A percentile compares a stretch with the other conserved stretches of the same genome.
These are phyloP conservation scores for Emmonsiellopsis sp. DNA, from an alignment of 2,329 filamentous ascomycete genomes.

Conservation along the genomic window DNA sequence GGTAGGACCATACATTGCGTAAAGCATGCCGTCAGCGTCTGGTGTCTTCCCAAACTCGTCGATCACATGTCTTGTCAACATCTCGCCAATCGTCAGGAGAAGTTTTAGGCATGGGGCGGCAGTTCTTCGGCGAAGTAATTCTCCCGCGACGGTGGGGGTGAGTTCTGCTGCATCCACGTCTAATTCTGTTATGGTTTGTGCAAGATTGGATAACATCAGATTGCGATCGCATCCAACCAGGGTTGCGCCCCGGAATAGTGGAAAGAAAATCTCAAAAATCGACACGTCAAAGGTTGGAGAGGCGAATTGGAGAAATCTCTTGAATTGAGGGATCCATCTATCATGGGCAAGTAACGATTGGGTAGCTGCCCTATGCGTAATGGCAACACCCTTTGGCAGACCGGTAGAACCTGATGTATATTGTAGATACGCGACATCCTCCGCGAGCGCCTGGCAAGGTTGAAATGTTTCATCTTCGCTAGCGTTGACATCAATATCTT, in stretches of 20 bases:
- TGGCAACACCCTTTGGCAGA: slow-evolving; percentile 73
- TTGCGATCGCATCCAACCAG: slow-evolving; percentile 61
- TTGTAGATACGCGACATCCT: slow-evolving; percentile 69
- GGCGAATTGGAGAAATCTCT: slow-evolving; percentile 81
- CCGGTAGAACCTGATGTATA: slow-evolving; percentile 90
- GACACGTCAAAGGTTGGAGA: slow-evolving; percentile 91
- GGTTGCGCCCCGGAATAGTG: slow-evolving; percentile 62
- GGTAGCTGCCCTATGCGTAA: slow-evolving; percentile 70
- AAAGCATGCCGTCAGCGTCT: slow-evolving; percentile 54
- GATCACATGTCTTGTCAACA: slow-evolving; percentile 71
- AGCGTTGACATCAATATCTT: slow-evolving; percentile 25
- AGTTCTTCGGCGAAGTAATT: slow-evolving; percentile 58
- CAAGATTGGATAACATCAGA: slow-evolving; percentile 65
- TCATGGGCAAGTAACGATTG: slow-evolving; percentile 79
- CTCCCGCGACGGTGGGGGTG: slow-evolving; percentile 77
- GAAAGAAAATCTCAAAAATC: slow-evolving; percentile 91
- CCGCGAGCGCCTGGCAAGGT: slow-evolving; percentile 13
- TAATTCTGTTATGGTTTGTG: slow-evolving; percentile 53
- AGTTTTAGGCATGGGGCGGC: slow-evolving; percentile 60
- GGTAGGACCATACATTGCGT: slow-evolving; percentile 91
- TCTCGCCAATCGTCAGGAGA: slow-evolving; percentile 83
- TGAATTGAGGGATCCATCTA: slow-evolving; percentile 63
- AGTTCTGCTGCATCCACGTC: slow-evolving; percentile 76
- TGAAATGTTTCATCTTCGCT: not conserved
- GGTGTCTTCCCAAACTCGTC: slow-evolving; percentile 62